Conservation (phyloP, 108 stramenopile genomes). For the Nannochloropsis salina region DNA sequence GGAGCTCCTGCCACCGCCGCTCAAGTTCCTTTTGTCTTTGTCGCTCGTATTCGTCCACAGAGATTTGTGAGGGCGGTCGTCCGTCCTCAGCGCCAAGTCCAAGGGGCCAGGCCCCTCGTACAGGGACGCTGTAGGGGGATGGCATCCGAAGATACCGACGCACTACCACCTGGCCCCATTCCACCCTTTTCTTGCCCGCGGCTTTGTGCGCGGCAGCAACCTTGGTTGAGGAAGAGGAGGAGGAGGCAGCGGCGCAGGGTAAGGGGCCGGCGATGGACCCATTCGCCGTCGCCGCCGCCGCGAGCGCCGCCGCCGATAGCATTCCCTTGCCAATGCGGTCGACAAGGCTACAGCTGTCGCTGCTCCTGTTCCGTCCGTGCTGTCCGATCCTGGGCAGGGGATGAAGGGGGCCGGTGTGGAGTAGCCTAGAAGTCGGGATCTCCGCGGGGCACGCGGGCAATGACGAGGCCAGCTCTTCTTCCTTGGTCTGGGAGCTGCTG, state of each 20-base stretch:
- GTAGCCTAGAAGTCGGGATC: too few relatives aligned
- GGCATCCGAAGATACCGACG: neutral
- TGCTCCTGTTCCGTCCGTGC: neutral
- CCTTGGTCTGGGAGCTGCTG: too few relatives aligned
- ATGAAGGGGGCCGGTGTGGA: too few relatives aligned
- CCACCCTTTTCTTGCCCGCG: neutral
- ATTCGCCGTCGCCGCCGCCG: too few relatives aligned
- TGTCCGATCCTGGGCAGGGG: neutral
- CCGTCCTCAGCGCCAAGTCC: neutral
- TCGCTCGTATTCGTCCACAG: neutral
- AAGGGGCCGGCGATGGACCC: neutral
- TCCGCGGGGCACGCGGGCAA: too few relatives aligned
- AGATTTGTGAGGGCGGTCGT: neutral
- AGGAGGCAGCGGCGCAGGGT: neutral
- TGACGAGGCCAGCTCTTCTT: too few relatives aligned
- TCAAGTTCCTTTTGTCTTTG: neutral
- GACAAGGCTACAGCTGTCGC: neutral
- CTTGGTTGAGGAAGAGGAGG: neutral
- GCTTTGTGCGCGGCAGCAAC: neutral
- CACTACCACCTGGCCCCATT: neutral
- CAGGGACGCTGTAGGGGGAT: neutral
- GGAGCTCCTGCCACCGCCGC: neutral
- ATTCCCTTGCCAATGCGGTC: neutral
- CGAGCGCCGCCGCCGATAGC: too few relatives aligned
- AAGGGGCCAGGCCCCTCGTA: neutral